These are phyloP conservation scores for Mycena epipterygia DNA, from an alignment of 768 basidiomycete species.

Conservation along the genomic window DNA sequence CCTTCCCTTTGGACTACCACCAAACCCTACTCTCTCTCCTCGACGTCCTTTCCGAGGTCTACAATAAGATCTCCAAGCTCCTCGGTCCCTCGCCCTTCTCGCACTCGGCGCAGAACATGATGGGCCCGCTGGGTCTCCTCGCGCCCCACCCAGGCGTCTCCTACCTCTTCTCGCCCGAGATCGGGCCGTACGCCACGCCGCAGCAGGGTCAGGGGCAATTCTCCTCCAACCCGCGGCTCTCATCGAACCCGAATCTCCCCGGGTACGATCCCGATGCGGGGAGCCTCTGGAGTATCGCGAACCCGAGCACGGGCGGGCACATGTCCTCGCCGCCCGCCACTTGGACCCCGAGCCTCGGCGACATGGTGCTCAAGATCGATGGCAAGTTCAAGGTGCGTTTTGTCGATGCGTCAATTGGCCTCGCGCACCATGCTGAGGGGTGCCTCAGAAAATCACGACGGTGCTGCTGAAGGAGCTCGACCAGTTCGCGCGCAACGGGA, in stretches of 20 bases:
- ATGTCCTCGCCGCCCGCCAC: constrained; percentile 58
- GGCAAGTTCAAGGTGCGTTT: constrained; percentile 81
- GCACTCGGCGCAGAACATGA: constrained; percentile 74
- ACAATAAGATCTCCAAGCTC: constrained; percentile 87
- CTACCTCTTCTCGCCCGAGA: constrained; percentile 74
- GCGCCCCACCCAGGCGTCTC: constrained; percentile 88
- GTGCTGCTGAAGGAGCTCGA: constrained; percentile 88
- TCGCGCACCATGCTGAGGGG: not conserved
- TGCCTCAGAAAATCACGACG: constrained; percentile 89
- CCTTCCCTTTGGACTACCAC: constrained; percentile 92
- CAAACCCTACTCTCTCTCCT: constrained; percentile 90
- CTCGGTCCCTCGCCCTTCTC: constrained; percentile 87
- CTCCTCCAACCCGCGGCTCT: constrained; percentile 53
- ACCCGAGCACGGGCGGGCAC: constrained; percentile 52
- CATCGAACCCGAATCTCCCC: constrained; percentile 37
- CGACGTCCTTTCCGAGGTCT: constrained; percentile 91
- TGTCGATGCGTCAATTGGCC: not conserved
- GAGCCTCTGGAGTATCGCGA: constrained; percentile 83
- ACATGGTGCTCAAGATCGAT: constrained; percentile 86
- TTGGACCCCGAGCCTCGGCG: constrained; percentile 76
- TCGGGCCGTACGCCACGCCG: constrained; percentile 35
- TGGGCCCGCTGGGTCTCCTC: constrained; percentile 82
- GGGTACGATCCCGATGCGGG: constrained; percentile 53
- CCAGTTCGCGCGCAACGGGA: constrained; percentile 81
- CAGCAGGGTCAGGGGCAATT: constrained; percentile 40